Evolutionary conservation across 2,329 filamentous ascomycete genomes (phyloP).

Genomic region (Arthrobotrys megalospora): DNA sequence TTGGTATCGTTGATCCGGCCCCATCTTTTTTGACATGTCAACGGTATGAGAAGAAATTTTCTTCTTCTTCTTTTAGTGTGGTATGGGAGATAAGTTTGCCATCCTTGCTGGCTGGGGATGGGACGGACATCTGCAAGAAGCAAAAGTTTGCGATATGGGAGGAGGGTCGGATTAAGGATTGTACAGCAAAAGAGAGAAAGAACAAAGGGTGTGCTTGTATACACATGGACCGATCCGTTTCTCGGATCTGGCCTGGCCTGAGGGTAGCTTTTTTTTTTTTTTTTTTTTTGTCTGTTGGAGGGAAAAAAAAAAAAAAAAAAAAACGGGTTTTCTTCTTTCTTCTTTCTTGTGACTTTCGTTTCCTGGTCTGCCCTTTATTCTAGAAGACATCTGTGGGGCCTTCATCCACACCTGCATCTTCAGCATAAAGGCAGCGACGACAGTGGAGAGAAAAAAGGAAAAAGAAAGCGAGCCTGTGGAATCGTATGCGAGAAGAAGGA

Average conservation of each 20-base stretch:
- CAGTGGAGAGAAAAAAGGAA: slow-evolving; percentile 57
- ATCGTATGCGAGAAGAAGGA: slow-evolving; percentile 50
- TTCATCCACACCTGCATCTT: slow-evolving; percentile 35
- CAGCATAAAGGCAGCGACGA: slow-evolving; percentile 18
- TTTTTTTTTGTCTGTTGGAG: neutral
- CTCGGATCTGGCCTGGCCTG: slow-evolving; percentile 41
- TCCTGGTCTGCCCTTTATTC: slow-evolving; percentile 43
- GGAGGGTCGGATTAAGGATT: slow-evolving; percentile 14
- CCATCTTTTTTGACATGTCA: slow-evolving; percentile 57
- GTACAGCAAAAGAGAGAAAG: slow-evolving; percentile 21
- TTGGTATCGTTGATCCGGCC: slow-evolving; percentile 48
- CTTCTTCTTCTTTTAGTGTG: slow-evolving; percentile 43
- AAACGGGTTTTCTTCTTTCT: slow-evolving; percentile 18
- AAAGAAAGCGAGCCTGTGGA: slow-evolving; percentile 59
- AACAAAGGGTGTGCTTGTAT: slow-evolving; percentile 32
- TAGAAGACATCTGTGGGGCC: slow-evolving; percentile 51
- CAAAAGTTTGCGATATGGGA: slow-evolving; percentile 52
- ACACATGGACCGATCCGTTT: slow-evolving; percentile 37
- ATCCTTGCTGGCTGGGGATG: slow-evolving; percentile 16
- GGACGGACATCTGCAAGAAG: slow-evolving; percentile 45
- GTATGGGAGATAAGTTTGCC: slow-evolving; percentile 20
- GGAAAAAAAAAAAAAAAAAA: slow-evolving; percentile 7
- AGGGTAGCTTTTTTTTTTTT: neutral
- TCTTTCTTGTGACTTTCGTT: slow-evolving; percentile 37
- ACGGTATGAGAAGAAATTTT: slow-evolving; percentile 57